phyloP scores from a whole-genome alignment of 805 yeast species.

The Groenewaldozyma salmanticensis region DNA sequence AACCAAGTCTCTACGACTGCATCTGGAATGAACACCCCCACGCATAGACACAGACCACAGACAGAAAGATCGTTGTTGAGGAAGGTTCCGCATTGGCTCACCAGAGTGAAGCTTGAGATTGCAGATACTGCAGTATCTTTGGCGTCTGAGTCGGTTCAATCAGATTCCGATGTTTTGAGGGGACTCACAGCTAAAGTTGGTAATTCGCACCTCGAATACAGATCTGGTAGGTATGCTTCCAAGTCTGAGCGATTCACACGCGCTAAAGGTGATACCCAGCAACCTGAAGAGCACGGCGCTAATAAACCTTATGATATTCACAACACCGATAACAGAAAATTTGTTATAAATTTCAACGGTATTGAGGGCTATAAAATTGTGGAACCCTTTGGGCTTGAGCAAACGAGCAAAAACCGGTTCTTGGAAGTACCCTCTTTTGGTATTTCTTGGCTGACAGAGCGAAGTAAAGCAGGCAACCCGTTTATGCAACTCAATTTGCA shows the following conservation, averaged over 20 bases:
- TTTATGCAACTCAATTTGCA: slow-evolving; percentile 15
- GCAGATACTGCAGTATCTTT: slow-evolving; percentile 19
- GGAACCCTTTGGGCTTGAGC: slow-evolving; percentile 19
- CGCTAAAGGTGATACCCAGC: background rate
- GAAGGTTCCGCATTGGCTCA: slow-evolving; percentile 22
- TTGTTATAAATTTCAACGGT: slow-evolving; percentile 19
- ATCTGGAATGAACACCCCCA: background rate
- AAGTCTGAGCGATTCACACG: background rate
- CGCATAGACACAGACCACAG: background rate
- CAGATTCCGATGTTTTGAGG: slow-evolving; percentile 8
- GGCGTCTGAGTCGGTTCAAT: slow-evolving; percentile 13
- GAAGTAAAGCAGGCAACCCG: slow-evolving; percentile 6
- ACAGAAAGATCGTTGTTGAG: slow-evolving; percentile 6
- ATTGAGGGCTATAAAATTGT: slow-evolving; percentile 18
- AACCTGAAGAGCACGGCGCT: background rate
- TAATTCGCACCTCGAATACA: slow-evolving; percentile 14
- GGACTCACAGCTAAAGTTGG: slow-evolving; percentile 17
- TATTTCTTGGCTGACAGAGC: slow-evolving; percentile 15
- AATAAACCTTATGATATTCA: background rate
- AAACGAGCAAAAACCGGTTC: slow-evolving; percentile 14
- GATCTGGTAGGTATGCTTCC: slow-evolving; percentile 5
- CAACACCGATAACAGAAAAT: slow-evolving; percentile 16
- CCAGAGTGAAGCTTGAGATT: slow-evolving; percentile 21
- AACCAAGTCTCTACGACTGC: slow-evolving; percentile 1
- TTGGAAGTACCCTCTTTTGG: slow-evolving; percentile 21